phyloP scores from a whole-genome alignment of 2,329 filamentous ascomycete genomes.

The Ophiostoma sp. region DNA sequence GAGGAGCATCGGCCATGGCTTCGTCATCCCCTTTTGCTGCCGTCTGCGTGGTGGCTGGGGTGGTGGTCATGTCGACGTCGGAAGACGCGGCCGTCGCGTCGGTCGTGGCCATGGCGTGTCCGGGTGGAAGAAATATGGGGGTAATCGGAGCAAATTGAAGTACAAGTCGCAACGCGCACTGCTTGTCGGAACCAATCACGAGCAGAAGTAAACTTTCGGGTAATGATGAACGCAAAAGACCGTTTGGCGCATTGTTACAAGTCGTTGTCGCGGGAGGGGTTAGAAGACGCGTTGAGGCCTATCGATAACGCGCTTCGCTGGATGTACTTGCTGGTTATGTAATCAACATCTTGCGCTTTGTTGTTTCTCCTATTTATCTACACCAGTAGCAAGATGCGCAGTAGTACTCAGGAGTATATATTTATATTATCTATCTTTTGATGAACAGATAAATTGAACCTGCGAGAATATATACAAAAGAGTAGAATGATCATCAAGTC shows the following conservation, averaged over 20 bases:
- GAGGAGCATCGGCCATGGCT: slow-evolving; percentile 9
- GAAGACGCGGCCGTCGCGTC: slow-evolving; percentile 17
- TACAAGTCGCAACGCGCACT: background rate
- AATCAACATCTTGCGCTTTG: background rate
- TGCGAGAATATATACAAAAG: too few relatives aligned
- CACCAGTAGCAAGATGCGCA: too few relatives aligned
- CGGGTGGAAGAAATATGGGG: background rate
- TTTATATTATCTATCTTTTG: too few relatives aligned
- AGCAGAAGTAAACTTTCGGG: too few relatives aligned
- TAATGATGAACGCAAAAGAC: background rate
- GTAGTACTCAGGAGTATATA: too few relatives aligned
- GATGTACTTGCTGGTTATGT: background rate
- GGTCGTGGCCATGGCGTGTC: slow-evolving; percentile 14
- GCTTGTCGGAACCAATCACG: background rate
- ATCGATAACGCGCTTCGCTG: slow-evolving; percentile 19
- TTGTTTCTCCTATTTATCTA: background rate
- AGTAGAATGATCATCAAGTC: too few relatives aligned
- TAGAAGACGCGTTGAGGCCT: slow-evolving; percentile 18
- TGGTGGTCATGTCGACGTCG: slow-evolving; percentile 1
- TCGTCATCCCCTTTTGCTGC: slow-evolving; percentile 15
- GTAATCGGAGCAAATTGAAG: background rate
- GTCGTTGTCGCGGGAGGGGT: slow-evolving; percentile 13
- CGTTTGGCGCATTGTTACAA: background rate
- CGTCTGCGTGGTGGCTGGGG: background rate
- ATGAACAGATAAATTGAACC: too few relatives aligned